Evolutionary conservation across 1,139 yeast genomes (phyloP), one percentile per base, ranked within the genome.

Genomic region (Debaryomyces robertsiae): DNA sequence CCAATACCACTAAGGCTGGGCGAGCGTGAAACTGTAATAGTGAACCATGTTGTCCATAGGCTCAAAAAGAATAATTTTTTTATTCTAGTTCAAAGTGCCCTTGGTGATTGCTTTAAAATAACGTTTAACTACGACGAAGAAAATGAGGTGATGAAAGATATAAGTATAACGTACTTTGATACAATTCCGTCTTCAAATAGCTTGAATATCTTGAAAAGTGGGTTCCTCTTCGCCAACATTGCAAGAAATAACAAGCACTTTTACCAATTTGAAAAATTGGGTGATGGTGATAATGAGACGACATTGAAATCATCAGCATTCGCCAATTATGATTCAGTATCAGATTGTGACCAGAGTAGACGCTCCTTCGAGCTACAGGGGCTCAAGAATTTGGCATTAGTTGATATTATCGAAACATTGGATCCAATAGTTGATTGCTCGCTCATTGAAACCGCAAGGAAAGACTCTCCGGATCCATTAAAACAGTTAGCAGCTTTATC

Each of bases 71-170:
- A 65, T 25, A 69, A 75, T 10, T 87, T 84, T 51, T 88, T 91
- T 52, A 73, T 84, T n/a, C 60, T 93, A 18, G 50, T 87, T 0
- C 98, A 93, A 55, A 77, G 81, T 13, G 73, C 79, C 31, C 57
- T 63, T 9, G 98, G 98, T 9, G 96, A 89, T 55, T 49, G 89
- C n/a, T 86, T 82, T 63, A 89, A 87, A 54, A 59, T 89, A 6
- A 70, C 80, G 3, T 61, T 86, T 3, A 71, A 67, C 15, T 65
- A 52, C 41, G 58, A 61, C 32, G 50, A 50, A 1, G 74, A 70
- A 31, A 66, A 65, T 30, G 77, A 71, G 30, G 54, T 64, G 14
- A 65, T 87, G n/a, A 66, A 73, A 10, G 48, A 52, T 27, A 55
- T 66, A 1, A 46, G 39, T 2, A 47, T 67, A 9, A 53, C 60